These are phyloP conservation scores for Phytopythium oedochilum DNA, from an alignment of 352 stramenopile species.

Conservation along the genomic window DNA sequence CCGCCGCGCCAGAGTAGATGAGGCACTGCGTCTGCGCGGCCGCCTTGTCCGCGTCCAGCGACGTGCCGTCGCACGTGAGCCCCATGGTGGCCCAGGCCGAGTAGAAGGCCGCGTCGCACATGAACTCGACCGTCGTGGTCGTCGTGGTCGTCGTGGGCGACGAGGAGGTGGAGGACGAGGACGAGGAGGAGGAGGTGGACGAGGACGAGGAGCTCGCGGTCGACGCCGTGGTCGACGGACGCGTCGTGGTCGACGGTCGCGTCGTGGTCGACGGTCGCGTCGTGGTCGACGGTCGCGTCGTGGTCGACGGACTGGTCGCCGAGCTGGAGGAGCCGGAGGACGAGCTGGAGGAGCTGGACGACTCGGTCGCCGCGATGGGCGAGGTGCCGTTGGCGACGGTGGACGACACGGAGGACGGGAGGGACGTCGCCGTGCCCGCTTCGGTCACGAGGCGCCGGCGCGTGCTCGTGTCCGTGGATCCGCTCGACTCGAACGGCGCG, in stretches of 20 bases:
- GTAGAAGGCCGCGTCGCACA: slow-evolving; percentile 75
- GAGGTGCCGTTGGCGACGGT: background rate
- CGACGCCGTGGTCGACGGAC: slow-evolving; percentile 6
- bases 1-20: slow-evolving; percentile 69
- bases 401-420: slow-evolving; percentile 4
- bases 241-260: slow-evolving; percentile 4
- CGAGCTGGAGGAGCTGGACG: background rate
- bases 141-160: slow-evolving; percentile 1
- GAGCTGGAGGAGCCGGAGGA: background rate
- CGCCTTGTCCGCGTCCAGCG: slow-evolving; percentile 41
- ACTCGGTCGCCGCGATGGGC: background rate
- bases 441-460: slow-evolving; percentile 15
- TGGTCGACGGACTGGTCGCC: background rate
- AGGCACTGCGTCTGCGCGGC: slow-evolving; percentile 59
- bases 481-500: slow-evolving; percentile 9
- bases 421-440: slow-evolving; percentile 8
- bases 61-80: slow-evolving; percentile 46
- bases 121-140: slow-evolving; percentile 43
- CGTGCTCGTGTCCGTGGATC: slow-evolving; percentile 3
- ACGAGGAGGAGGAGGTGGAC: slow-evolving; percentile 3
- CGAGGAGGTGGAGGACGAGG: slow-evolving; percentile 4
- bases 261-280: slow-evolving; percentile 8
- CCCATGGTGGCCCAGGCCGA: slow-evolving; percentile 63
- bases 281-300: slow-evolving; percentile 7
- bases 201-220: slow-evolving; percentile 4